These are phyloP conservation scores for Naganishia sp. DNA, from an alignment of 1,284 basidiomycete genomes.

Conservation along the genomic window DNA sequence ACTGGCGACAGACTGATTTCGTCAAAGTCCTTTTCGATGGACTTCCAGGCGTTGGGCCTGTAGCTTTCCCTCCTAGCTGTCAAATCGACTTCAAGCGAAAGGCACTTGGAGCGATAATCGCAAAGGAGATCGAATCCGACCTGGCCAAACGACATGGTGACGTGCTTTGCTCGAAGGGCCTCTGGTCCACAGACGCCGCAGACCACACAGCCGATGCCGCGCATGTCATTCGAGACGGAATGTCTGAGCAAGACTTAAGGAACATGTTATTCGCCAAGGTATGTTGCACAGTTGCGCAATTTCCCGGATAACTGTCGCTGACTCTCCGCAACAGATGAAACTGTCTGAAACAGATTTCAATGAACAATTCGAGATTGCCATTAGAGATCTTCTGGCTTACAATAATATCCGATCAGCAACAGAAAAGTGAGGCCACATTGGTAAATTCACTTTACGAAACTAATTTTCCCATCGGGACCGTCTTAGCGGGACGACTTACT, in stretches of 20 bases:
- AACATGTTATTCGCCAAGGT: conserved; percentile 42
- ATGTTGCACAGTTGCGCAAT: neutral
- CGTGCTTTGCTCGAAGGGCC: conserved; percentile 64
- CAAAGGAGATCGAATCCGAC: conserved; percentile 68
- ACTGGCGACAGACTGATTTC: conserved; percentile 40
- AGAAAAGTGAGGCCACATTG: neutral
- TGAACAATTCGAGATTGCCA: conserved; percentile 68
- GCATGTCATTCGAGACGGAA: conserved; percentile 73
- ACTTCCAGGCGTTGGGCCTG: conserved; percentile 72
- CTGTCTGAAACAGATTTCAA: conserved; percentile 24
- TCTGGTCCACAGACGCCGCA: conserved; percentile 5
- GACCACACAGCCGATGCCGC: conserved; percentile 57
- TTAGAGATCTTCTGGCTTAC: conserved; percentile 77
- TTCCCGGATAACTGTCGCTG: neutral
- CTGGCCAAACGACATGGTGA: conserved; percentile 70
- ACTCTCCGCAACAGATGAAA: conserved; percentile 14
- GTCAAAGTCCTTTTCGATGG: conserved; percentile 61
- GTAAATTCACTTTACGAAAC: neutral
- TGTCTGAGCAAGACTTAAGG: conserved; percentile 59
- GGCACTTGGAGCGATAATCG: conserved; percentile 73
- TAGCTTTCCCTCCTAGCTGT: conserved; percentile 78
- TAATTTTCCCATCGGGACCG: neutral
- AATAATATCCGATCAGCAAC: conserved; percentile 59
- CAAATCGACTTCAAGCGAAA: conserved; percentile 78
- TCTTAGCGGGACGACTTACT: conserved; percentile 11